Conservation (phyloP, 768 basidiomycete genomes). For the Mycena maculata region DNA sequence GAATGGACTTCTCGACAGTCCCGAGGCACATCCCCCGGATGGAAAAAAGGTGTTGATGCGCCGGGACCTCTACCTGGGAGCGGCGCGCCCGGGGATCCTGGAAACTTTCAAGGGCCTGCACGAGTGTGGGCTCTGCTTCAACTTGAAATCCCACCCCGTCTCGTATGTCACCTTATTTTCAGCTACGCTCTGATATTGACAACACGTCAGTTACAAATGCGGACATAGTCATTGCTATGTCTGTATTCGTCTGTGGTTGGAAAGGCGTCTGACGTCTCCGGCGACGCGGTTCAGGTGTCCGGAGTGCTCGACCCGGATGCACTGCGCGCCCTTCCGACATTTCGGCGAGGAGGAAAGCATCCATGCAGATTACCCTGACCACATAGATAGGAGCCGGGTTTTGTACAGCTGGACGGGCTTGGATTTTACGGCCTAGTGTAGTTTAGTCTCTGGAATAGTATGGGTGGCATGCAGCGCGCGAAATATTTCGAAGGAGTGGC, state of each 20-base stretch:
- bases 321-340: background rate
- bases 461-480: no score
- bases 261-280: background rate
- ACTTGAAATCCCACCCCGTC: background rate
- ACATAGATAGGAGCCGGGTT: background rate
- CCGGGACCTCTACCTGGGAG: background rate
- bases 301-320: background rate
- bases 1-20: no score
- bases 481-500: no score
- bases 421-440: background rate
- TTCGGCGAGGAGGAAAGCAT: background rate
- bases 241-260: background rate
- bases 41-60: background rate
- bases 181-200: background rate
- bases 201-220: background rate
- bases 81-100: background rate
- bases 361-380: background rate
- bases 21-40: no score
- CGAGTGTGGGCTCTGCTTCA: background rate
- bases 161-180: background rate
- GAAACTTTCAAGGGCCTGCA: background rate
- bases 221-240: background rate
- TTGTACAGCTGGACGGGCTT: background rate
- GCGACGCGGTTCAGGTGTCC: no score
- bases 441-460: no score